Percentiles rank a stretch among this genome's conserved stretches.
Conservation (phyloP, 345 rosid species). For the Brassica cretica region DNA sequence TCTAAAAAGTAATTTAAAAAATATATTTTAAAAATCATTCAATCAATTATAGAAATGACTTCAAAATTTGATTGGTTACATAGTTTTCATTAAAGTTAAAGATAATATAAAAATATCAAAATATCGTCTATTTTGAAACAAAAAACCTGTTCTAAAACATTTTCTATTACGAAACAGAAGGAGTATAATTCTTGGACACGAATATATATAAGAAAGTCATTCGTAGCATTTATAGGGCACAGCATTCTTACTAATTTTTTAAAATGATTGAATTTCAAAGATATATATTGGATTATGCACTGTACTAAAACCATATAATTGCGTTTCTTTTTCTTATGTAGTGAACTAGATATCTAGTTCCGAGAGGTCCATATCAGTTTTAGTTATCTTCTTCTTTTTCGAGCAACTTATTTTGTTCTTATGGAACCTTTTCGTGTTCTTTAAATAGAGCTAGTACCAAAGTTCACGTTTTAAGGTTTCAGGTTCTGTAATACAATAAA, state of each 20-base stretch:
- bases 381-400: background rate
- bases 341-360: background rate
- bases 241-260: background rate
- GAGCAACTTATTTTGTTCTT: too few species aligned
- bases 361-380: background rate
- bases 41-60: too few species aligned
- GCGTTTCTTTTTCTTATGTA: background rate
- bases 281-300: background rate
- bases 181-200: conserved; percentile 27
- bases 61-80: too few species aligned
- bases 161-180: too few species aligned
- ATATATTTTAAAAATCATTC: too few species aligned
- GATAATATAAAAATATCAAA: too few species aligned
- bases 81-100: too few species aligned
- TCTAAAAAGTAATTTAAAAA: too few species aligned
- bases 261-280: background rate
- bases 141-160: too few species aligned
- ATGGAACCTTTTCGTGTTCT: background rate
- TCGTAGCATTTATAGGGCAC: conserved; percentile 1
- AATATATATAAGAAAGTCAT: conserved; percentile 30
- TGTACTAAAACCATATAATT: background rate
- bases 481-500: background rate
- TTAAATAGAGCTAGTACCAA: background rate
- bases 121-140: too few species aligned
- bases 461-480: background rate